Base-by-base conservation (phyloP, 148 eudicot species). In the Silene conica region DNA sequence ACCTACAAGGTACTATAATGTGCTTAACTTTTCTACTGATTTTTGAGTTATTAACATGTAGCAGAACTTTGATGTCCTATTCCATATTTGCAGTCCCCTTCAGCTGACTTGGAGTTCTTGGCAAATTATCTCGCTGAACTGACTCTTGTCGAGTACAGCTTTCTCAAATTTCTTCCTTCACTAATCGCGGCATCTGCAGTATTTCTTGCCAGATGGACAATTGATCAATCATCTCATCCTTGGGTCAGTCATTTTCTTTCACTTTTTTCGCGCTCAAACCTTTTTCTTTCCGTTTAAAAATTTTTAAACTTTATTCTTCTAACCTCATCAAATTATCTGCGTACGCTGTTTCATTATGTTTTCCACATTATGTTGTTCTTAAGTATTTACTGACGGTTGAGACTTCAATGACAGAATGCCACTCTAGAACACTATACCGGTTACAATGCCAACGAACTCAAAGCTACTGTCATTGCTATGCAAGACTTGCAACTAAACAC, bases 141-240 rank as follows among this genome's bases (percentile, higher is more conserved):
- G 72, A 87, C 93, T 77, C 91, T 92, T 31, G 78, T 80, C 9
- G 98, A 92, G 77, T 89, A 90, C 78, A 82, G 86, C 79, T 89
- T 92, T 73, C 83, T 92, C 26, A 83, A 80, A 81, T 87, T 79
- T 77, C 88, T 86, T 57, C 98, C 98, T 52, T 92, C 98, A 70
- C 83, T 85, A 6, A 62, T 86, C 70, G 96, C 98, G 64, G 98
- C 98, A 60, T 90, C 98, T 78, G 98, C 93, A 11, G 90, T 92
- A 64, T 86, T 92, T 61, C 88, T 92, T 31, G 98, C 98, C 52
- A 73, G 84, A 82, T 92, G 98, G 93, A 92, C 86, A 10, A 83
- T 92, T 57, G 90, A 89, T 74, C 90, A 82, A 58, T 86, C 90
- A 14, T 77, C 73, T 68, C 82, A 89, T 77, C 93, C 98, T 63